Evolutionary conservation across 2,329 filamentous ascomycete genomes (phyloP).

Genomic region (Apiospora koreana): DNA sequence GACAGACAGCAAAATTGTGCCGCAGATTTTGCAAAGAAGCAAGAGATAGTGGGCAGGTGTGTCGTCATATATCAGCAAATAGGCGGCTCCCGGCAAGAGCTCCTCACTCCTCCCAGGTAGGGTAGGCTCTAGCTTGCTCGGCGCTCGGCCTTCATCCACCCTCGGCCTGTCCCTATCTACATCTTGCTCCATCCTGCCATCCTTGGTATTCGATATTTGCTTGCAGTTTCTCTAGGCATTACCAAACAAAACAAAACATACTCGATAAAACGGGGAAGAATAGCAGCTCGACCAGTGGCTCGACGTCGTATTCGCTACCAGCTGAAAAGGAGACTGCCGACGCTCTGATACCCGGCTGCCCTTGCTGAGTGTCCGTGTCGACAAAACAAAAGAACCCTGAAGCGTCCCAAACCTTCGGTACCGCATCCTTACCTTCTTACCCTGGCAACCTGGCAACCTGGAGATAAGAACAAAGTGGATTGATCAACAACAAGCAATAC

Average conservation of each 20-base stretch:
- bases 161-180: not conserved
- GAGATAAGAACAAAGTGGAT: not conserved
- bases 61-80: constrained; percentile 1
- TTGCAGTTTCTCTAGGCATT: not conserved
- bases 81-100: not conserved
- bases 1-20: not conserved
- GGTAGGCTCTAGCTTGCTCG: not conserved
- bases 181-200: not conserved
- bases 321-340: not conserved
- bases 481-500: not conserved
- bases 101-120: not conserved
- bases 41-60: not conserved
- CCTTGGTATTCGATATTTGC: not conserved
- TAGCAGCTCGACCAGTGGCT: too few species aligned
- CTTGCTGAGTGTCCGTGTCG: not conserved
- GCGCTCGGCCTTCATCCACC: not conserved
- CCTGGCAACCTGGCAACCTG: too few species aligned
- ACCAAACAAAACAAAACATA: not conserved
- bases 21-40: constrained; percentile 4
- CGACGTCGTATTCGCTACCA: not conserved
- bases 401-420: not conserved
- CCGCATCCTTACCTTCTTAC: not conserved
- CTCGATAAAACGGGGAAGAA: not conserved
- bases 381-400: not conserved
- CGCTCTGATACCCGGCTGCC: not conserved